Evolutionary conservation across 345 rosid genomes (phyloP).

Genomic region (Aquilaria yunnanensis): DNA sequence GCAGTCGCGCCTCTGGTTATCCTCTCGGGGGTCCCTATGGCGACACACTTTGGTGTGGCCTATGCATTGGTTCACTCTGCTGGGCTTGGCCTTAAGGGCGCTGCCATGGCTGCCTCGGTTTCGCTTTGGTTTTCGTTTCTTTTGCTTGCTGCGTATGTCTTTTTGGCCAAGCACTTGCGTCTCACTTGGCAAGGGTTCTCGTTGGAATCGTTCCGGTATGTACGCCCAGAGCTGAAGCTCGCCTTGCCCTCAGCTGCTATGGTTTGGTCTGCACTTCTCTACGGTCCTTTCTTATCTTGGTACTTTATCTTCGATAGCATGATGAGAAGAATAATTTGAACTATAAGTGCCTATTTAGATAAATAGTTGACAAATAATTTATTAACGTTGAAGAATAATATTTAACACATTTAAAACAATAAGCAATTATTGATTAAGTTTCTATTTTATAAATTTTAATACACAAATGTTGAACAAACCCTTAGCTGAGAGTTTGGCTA

Average conservation of each 20-base stretch:
- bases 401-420: too few relatives aligned
- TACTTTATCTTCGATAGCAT: background rate
- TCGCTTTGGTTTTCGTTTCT: slow-evolving; percentile 51
- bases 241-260: slow-evolving; percentile 72
- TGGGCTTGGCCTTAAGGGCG: slow-evolving; percentile 48
- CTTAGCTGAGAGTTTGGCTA: too few relatives aligned
- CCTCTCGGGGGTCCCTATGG: slow-evolving; percentile 34
- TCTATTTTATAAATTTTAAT: too few relatives aligned
- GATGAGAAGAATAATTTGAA: too few relatives aligned
- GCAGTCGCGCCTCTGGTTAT: slow-evolving; percentile 34
- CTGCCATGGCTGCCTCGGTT: slow-evolving; percentile 60
- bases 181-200: slow-evolving; percentile 65
- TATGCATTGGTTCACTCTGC: slow-evolving; percentile 37
- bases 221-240: slow-evolving; percentile 32
- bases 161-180: slow-evolving; percentile 28
- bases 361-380: too few relatives aligned
- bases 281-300: too few relatives aligned
- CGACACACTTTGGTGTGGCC: slow-evolving; percentile 32
- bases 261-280: slow-evolving; percentile 44
- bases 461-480: too few relatives aligned
- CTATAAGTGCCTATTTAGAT: too few relatives aligned
- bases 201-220: slow-evolving; percentile 24
- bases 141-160: slow-evolving; percentile 36
- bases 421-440: too few relatives aligned
- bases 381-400: too few relatives aligned